These are phyloP conservation scores for Diutina pseudorugosa DNA, from an alignment of 1,139 yeast species.

Conservation along the genomic window DNA sequence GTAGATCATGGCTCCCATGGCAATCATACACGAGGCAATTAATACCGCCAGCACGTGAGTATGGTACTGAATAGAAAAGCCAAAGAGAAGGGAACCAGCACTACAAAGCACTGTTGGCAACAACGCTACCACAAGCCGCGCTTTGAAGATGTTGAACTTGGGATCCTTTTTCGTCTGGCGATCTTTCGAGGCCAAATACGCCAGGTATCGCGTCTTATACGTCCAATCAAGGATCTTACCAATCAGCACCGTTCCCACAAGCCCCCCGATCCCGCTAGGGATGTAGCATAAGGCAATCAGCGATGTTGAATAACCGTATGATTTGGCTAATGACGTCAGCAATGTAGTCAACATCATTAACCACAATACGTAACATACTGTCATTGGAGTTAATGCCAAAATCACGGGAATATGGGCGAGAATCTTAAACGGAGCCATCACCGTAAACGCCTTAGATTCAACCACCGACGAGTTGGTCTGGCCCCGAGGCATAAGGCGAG, in stretches of 20 bases:
- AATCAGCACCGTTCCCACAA: slow-evolving; percentile 34
- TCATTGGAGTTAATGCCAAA: slow-evolving; percentile 34
- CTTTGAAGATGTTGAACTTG: not conserved
- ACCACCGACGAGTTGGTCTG: slow-evolving; percentile 10
- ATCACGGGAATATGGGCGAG: slow-evolving; percentile 19
- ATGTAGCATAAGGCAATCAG: slow-evolving; percentile 54
- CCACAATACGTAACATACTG: slow-evolving; percentile 57
- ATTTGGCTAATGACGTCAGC: slow-evolving; percentile 36
- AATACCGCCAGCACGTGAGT: slow-evolving; percentile 4
- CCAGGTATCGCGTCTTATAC: slow-evolving; percentile 18
- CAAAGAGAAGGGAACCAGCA: not conserved
- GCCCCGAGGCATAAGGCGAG: not conserved
- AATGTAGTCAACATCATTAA: slow-evolving; percentile 56
- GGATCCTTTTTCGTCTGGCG: slow-evolving; percentile 29
- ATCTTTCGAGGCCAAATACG: slow-evolving; percentile 20
- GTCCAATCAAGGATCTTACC: slow-evolving; percentile 37
- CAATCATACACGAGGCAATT: slow-evolving; percentile 3
- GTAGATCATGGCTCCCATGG: slow-evolving; percentile 3
- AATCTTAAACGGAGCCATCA: slow-evolving; percentile 35
- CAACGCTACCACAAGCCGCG: not conserved
- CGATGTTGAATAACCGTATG: slow-evolving; percentile 38
- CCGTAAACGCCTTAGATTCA: slow-evolving; percentile 17
- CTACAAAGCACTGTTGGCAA: not conserved
- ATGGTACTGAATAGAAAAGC: not conserved
- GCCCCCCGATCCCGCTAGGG: slow-evolving; percentile 48